phyloP scores from a whole-genome alignment of 1,139 yeast genomes.

The Yarrowia galli region DNA sequence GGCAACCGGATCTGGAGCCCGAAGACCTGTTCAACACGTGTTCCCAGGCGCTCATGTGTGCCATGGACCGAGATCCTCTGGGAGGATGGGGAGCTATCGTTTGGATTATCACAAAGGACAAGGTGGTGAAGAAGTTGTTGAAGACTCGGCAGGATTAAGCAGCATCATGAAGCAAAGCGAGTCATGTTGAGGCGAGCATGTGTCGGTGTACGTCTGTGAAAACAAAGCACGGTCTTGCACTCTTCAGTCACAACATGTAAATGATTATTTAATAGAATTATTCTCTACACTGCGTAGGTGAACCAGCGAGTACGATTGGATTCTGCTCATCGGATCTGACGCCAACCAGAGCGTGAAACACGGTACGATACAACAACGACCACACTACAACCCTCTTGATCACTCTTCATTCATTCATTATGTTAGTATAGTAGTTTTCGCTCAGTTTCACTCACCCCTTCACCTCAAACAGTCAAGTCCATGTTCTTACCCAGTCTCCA shows the following conservation, averaged over 20 bases:
- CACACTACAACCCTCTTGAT: too few species aligned
- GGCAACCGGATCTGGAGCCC: conserved; percentile 91
- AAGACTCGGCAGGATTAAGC: conserved; percentile 90
- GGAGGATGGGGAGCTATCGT: conserved; percentile 99
- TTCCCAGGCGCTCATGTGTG: conserved; percentile 91
- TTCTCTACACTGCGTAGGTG: not conserved
- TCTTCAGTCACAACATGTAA: conserved; percentile 3
- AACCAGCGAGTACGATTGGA: too few species aligned
- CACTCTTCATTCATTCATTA: too few species aligned
- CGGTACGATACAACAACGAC: too few species aligned
- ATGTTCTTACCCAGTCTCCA: too few species aligned
- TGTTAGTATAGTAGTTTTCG: too few species aligned
- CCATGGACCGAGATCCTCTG: conserved; percentile 96
- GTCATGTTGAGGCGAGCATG: conserved; percentile 3
- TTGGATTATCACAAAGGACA: conserved; percentile 89
- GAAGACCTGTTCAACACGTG: conserved; percentile 96
- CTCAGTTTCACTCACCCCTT: too few species aligned
- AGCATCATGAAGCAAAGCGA: conserved; percentile 38
- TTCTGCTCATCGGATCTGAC: too few species aligned
- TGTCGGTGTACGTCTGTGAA: not conserved
- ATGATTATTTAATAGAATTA: conserved; percentile 35
- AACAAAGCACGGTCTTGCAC: not conserved
- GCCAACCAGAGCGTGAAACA: too few species aligned
- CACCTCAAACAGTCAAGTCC: too few species aligned
- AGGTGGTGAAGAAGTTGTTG: conserved; percentile 83